phyloP scores from a whole-genome alignment of 768 basidiomycete species.

The Tulasnella sp. region DNA sequence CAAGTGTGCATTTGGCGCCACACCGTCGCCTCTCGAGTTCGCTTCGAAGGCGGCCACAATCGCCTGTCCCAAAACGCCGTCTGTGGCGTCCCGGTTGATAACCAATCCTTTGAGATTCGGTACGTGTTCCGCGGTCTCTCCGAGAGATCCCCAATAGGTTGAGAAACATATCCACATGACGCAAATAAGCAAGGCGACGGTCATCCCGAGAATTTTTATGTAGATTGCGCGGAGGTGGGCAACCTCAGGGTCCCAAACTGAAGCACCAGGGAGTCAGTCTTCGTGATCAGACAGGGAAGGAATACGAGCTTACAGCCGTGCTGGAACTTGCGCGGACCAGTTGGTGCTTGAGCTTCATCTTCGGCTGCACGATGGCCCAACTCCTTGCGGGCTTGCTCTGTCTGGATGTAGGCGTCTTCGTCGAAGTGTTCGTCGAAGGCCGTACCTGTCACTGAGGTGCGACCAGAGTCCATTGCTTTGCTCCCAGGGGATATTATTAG shows the following conservation, averaged over 20 bases:
- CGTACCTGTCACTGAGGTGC: not conserved
- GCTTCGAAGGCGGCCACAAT: slow-evolving; percentile 42
- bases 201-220: slow-evolving; percentile 7
- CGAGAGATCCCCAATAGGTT: slow-evolving; percentile 40
- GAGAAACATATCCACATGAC: slow-evolving; percentile 28
- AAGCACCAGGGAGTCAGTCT: not conserved
- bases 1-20: not conserved
- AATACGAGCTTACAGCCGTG: not conserved
- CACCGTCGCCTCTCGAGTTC: slow-evolving; percentile 39
- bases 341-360: slow-evolving; percentile 11
- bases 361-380: not conserved
- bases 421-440: not conserved
- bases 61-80: slow-evolving; percentile 42
- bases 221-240: slow-evolving; percentile 18
- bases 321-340: slow-evolving; percentile 6
- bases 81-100: slow-evolving; percentile 48
- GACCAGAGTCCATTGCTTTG: not conserved
- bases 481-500: not conserved
- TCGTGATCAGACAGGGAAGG: not conserved
- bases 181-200: not conserved
- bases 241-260: slow-evolving; percentile 25
- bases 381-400: not conserved
- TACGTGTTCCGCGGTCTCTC: slow-evolving; percentile 38
- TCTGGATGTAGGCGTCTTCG: not conserved
- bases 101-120: slow-evolving; percentile 48